phyloP scores from a whole-genome alignment of 768 basidiomycete genomes.

The Termitomyces sp. region DNA sequence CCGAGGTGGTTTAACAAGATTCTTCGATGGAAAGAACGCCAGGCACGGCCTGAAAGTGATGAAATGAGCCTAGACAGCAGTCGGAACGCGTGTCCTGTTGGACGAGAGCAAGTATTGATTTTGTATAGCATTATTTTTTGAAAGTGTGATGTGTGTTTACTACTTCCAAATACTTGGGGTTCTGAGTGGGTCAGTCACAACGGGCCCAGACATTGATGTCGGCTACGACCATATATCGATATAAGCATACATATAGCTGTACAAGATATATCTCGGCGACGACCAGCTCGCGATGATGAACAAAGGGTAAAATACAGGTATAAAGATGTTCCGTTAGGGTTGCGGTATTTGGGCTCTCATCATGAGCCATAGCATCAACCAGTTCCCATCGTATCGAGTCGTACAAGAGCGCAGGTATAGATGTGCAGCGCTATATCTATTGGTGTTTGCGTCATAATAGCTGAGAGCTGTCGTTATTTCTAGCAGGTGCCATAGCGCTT shows the following conservation, averaged over 20 bases:
- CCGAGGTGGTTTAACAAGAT: slow-evolving; percentile 57
- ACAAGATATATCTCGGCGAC: slow-evolving; percentile 9
- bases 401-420: slow-evolving; percentile 1
- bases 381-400: slow-evolving; percentile 1
- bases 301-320: slow-evolving; percentile 7
- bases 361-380: not conserved
- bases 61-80: slow-evolving; percentile 8
- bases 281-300: slow-evolving; percentile 6
- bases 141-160: slow-evolving; percentile 36
- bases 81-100: slow-evolving; percentile 21
- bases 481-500: not conserved
- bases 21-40: slow-evolving; percentile 43
- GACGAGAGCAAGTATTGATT: slow-evolving; percentile 30
- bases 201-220: not conserved
- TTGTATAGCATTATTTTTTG: slow-evolving; percentile 41
- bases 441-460: not conserved
- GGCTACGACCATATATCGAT: not conserved
- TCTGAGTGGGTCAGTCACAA: slow-evolving; percentile 8
- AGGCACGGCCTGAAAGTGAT: slow-evolving; percentile 12
- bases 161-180: not conserved
- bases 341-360: not conserved
- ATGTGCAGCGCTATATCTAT: not conserved
- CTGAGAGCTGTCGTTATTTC: slow-evolving; percentile 1
- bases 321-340: not conserved
- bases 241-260: slow-evolving; percentile 2